Base-by-base conservation (phyloP, 805 yeast genomes). In the Pichia occidentalis region DNA sequence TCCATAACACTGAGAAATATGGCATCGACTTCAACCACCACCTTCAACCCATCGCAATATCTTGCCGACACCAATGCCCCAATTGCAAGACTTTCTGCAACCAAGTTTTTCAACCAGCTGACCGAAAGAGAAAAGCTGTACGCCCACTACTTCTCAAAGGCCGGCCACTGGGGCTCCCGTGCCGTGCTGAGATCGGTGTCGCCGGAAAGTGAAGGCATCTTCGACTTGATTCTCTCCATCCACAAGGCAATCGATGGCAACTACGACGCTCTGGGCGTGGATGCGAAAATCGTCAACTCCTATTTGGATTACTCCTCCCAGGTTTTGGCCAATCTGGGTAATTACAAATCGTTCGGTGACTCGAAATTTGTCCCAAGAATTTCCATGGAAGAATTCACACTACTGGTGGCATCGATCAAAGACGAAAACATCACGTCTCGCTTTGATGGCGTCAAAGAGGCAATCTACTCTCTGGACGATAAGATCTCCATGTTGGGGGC, bases 301-400 rank as follows among this genome's bases (percentile, higher is more conserved):
- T 84, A 81, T 56, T 63, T 85, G 56, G 85, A 80, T 53, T 85
- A 75, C 57, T 81, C 79, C 22, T 80, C 86, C 28, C 90, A 83
- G 63, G 77, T 83, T 52, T 64, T 83, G 44, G 66, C 79, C 26
- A 83, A 83, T 59, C 65, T 79, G 57, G 92, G 92, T 48, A 83
- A 83, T 53, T 83, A 73, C 63, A 86, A 81, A 61, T 80, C 92
- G 1, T 86, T 86, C 57, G 96, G 96, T 48, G 95, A 86, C 61
- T 75, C 75, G 49, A 86, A 86, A 60, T 86, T 86, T 53, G 69
- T 86, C 45, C 96, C 96, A 28, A 63, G 75, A 35, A 51, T 85
- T 27, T 40, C 68, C 0, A 52, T 48, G 23, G 70, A 59, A 0
- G 67, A 68, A 6, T 77, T 85, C 48, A 70, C 63, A 40, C 47